A percentile compares a stretch with the other conserved stretches of the same genome.
Evolutionary conservation across 2,329 filamentous ascomycete genomes (phyloP).

Genomic region (Sporothrix euskadiensis): DNA sequence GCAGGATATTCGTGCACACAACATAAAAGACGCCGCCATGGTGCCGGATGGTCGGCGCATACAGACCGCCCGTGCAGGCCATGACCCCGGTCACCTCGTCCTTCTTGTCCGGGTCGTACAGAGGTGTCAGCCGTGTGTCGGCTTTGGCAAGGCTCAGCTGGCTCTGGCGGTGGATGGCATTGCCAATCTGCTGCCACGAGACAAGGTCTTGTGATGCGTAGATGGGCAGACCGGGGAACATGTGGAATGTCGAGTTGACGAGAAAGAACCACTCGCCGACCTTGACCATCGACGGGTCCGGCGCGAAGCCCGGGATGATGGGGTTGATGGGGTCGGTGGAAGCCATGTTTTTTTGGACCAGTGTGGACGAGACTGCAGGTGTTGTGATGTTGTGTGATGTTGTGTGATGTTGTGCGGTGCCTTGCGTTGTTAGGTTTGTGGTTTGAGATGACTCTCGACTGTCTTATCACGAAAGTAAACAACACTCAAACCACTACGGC

Average conservation of each 20-base stretch:
- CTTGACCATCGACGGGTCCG: conserved; percentile 10
- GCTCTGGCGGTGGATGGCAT: conserved; percentile 13
- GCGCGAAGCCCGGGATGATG: conserved; percentile 10
- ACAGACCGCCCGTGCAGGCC: background rate
- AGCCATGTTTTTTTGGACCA: no score
- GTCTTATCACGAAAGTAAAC: background rate
- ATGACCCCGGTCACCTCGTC: background rate
- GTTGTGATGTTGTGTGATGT: background rate
- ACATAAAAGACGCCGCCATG: background rate
- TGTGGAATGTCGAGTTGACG: conserved; percentile 11
- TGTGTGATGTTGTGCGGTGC: background rate
- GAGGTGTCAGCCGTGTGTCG: conserved; percentile 12
- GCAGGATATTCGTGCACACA: conserved; percentile 4
- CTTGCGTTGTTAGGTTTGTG: background rate
- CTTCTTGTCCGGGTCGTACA: background rate
- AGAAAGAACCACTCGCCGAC: conserved; percentile 13
- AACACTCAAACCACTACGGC: background rate
- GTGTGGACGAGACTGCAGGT: background rate
- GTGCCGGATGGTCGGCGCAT: conserved; percentile 6
- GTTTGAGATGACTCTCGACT: no score
- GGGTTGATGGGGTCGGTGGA: background rate
- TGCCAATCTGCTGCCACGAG: conserved; percentile 3
- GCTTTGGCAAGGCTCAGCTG: conserved; percentile 4
- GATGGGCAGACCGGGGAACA: conserved; percentile 16
- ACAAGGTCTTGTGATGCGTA: background rate